Conservation (phyloP, 2,329 filamentous ascomycete genomes). For the Pseudogymnoascus sp. region DNA sequence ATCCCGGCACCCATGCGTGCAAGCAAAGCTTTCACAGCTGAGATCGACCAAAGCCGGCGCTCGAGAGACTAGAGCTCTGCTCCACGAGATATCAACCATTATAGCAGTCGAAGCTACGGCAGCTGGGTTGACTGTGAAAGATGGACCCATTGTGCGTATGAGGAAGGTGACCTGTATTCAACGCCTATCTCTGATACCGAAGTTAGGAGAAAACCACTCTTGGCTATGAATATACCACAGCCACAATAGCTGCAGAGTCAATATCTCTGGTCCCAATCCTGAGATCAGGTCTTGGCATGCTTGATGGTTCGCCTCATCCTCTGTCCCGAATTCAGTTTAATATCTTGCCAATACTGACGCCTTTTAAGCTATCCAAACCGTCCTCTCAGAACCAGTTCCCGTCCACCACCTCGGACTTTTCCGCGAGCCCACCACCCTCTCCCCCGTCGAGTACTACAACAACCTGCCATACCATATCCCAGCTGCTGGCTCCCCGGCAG, state of each 20-base stretch:
- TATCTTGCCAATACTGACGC: constrained; percentile 9
- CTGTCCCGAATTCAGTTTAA: not conserved
- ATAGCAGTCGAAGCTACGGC: constrained; percentile 75
- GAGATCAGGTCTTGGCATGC: constrained; percentile 85
- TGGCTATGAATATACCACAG: constrained; percentile 64
- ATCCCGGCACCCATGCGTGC: constrained; percentile 77
- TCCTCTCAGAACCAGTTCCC: constrained; percentile 72
- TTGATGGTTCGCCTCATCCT: constrained; percentile 54
- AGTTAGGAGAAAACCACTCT: constrained; percentile 68
- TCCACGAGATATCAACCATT: constrained; percentile 81
- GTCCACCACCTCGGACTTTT: constrained; percentile 94
- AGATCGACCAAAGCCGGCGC: constrained; percentile 63
- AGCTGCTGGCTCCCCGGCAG: constrained; percentile 33
- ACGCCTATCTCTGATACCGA: not conserved
- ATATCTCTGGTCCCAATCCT: constrained; percentile 86
- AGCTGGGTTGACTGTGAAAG: constrained; percentile 46
- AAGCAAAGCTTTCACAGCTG: constrained; percentile 83
- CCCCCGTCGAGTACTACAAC: constrained; percentile 96
- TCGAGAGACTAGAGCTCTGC: constrained; percentile 69
- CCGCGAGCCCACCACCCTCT: constrained; percentile 77
- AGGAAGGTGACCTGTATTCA: not conserved
- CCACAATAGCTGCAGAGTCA: constrained; percentile 50
- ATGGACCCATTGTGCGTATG: constrained; percentile 53
- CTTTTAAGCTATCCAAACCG: constrained; percentile 61
- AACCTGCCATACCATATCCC: constrained; percentile 72